A percentile compares a stretch with the other conserved stretches of the same genome.
phyloP scores from a whole-genome alignment of 2,329 filamentous ascomycete genomes.

The Metarhizium humberi region DNA sequence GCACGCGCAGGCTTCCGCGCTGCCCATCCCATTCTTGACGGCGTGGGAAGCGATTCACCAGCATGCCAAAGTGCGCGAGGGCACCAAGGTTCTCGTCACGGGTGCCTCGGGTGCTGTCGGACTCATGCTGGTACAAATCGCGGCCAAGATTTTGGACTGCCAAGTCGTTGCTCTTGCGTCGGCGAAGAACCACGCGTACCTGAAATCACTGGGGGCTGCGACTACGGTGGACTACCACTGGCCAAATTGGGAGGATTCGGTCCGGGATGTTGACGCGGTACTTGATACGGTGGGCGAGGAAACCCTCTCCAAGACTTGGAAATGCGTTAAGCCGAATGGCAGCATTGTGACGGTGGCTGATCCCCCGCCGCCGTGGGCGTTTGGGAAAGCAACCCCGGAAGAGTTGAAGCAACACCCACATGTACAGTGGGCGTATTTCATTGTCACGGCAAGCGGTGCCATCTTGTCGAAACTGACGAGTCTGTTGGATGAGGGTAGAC shows the following conservation, averaged over 20 bases:
- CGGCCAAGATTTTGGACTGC: constrained; percentile 10
- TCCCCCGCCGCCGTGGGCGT: constrained; percentile 23
- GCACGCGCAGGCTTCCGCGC: constrained; percentile 17
- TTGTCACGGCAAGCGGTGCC: constrained; percentile 14
- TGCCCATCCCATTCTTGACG: constrained; percentile 22
- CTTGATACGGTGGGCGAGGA: constrained; percentile 22
- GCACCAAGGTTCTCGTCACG: constrained; percentile 17
- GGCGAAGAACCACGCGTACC: constrained; percentile 2
- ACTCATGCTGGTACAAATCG: constrained; percentile 19
- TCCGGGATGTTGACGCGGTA: constrained; percentile 17
- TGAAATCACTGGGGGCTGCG: constrained; percentile 13
- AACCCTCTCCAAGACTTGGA: constrained; percentile 19
- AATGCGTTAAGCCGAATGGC: constrained; percentile 18
- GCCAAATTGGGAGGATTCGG: constrained; percentile 12
- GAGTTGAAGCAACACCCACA: constrained; percentile 11
- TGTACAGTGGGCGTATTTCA: constrained; percentile 20
- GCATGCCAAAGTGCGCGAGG: constrained; percentile 9
- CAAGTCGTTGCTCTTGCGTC: constrained; percentile 21
- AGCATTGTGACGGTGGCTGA: constrained; percentile 25
- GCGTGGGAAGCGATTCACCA: constrained; percentile 18
- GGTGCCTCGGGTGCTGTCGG: constrained; percentile 23
- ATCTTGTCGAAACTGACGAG: constrained; percentile 10
- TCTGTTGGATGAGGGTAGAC: constrained; percentile 13
- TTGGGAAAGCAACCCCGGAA: constrained; percentile 8
- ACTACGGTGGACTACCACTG: constrained; percentile 18